Conservation (phyloP, 192 early-diverging fungal species). For the Coemansia sp. region DNA sequence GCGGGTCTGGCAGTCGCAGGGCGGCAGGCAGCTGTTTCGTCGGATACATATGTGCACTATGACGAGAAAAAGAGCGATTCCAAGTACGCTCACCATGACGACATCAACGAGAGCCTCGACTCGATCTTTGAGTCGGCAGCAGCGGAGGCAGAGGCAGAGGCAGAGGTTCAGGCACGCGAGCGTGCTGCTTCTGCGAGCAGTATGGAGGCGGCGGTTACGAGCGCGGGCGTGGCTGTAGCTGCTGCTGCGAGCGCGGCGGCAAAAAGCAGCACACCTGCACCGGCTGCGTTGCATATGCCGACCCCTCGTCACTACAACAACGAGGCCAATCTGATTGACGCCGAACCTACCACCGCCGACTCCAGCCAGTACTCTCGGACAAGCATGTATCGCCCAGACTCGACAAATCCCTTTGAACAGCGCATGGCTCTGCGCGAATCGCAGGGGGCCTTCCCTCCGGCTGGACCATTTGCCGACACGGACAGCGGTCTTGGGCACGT, state of each 20-base stretch:
- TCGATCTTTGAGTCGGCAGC: slow-evolving; percentile 50
- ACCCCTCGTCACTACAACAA: slow-evolving; percentile 22
- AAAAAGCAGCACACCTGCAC: too few relatives aligned
- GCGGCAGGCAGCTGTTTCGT: slow-evolving; percentile 40
- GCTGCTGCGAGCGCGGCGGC: neutral
- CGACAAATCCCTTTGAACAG: slow-evolving; percentile 51
- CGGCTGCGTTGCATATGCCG: too few relatives aligned
- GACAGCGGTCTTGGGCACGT: slow-evolving; percentile 30
- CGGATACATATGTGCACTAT: slow-evolving; percentile 41
- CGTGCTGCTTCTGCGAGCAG: slow-evolving; percentile 28
- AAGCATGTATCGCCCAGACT: slow-evolving; percentile 39
- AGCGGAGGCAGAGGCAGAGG: slow-evolving; percentile 44
- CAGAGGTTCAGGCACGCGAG: slow-evolving; percentile 36
- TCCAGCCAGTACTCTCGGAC: slow-evolving; percentile 17
- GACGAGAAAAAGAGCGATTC: slow-evolving; percentile 10
- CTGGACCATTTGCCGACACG: slow-evolving; percentile 38
- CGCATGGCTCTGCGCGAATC: slow-evolving; percentile 47
- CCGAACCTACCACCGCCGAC: slow-evolving; percentile 11
- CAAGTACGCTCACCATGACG: slow-evolving; percentile 11
- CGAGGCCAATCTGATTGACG: slow-evolving; percentile 6
- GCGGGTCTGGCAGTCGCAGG: slow-evolving; percentile 35
- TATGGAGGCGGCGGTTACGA: slow-evolving; percentile 1
- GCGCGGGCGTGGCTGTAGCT: slow-evolving; percentile 9
- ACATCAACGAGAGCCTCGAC: slow-evolving; percentile 43
- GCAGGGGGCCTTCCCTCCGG: slow-evolving; percentile 48